Base-by-base conservation (phyloP, 2,329 filamentous ascomycete species). In the Calonectria naviculata region DNA sequence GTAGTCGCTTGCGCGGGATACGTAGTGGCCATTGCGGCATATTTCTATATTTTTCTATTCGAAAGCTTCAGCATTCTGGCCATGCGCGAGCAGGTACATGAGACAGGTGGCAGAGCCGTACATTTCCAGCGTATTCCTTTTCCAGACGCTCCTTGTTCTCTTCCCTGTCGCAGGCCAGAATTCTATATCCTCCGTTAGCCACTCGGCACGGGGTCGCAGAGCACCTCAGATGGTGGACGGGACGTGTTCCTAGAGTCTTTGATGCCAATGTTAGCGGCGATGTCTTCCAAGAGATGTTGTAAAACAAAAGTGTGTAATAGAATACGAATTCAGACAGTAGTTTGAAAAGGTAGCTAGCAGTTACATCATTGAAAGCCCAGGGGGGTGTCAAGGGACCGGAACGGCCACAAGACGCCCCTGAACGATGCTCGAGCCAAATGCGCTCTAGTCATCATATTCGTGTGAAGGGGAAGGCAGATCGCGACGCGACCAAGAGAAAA, bases 341-440 rank as follows among this genome's bases (percentile, higher is more conserved):
- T 92, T 81, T 71, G 82, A 75, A 77, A 85, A 98, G 96, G 96
- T 98, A 98, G 96, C 96, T 94, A 97, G 94, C 92, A 88, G 91
- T 97, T 93, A 97, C 96, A 98, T 98, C 96, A 98, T 91, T 90
- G 96, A 97, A 93, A 90, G 89, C 88, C 87, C 86, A 87, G 83
- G 84, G 86, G 83, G 76, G 81, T 81, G 79, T 86, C 85, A 85
- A 86, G 86, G 85, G 88, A 93, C 94, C 96, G 90, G 93, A 98
- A 92, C 93, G 93, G 88, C 85, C 86, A 85, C 87, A 87, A 87
- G 87, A 85, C 84, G 84, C 82, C 86, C 85, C 86, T 88, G 87
- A 85, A 87, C 91, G 91, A 95, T 97, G 89, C 96, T 98, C 96
- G 95, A 98, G 96, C 96, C 96, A 98, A 98, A 98, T 98, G 96